Evolutionary conservation across 352 stramenopile species (phyloP).

Genomic region (Phytopythium helicoides): DNA sequence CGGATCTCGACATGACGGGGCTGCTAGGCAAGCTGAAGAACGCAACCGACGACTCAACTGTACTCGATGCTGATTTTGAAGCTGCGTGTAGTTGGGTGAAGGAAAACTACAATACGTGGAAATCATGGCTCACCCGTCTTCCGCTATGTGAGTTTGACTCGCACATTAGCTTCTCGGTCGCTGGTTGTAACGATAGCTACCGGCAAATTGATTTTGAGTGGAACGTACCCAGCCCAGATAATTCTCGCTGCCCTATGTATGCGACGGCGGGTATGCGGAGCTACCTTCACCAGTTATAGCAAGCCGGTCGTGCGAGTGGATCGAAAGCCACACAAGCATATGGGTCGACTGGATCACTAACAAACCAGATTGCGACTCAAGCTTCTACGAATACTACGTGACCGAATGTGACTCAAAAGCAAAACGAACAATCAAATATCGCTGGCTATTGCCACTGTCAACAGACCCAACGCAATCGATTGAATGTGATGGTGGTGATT

Average conservation of each 20-base stretch:
- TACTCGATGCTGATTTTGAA: slow-evolving; percentile 31
- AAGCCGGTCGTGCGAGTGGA: slow-evolving; percentile 49
- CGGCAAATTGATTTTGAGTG: slow-evolving; percentile 36
- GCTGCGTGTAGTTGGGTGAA: slow-evolving; percentile 52
- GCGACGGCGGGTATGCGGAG: slow-evolving; percentile 28
- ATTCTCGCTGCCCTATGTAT: slow-evolving; percentile 37
- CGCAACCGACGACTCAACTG: slow-evolving; percentile 2
- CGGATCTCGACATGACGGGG: slow-evolving; percentile 37
- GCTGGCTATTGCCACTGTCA: slow-evolving; percentile 29
- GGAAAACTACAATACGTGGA: slow-evolving; percentile 48
- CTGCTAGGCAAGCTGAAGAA: slow-evolving; percentile 25
- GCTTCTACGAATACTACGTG: slow-evolving; percentile 40
- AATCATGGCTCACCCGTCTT: slow-evolving; percentile 38
- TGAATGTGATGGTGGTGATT: slow-evolving; percentile 26
- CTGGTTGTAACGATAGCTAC: slow-evolving; percentile 20
- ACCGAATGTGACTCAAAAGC: slow-evolving; percentile 25
- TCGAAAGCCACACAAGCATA: slow-evolving; percentile 12
- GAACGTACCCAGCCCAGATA: slow-evolving; percentile 29
- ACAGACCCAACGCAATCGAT: slow-evolving; percentile 13
- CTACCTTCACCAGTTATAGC: slow-evolving; percentile 25
- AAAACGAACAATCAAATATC: slow-evolving; percentile 25
- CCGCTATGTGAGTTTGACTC: slow-evolving; percentile 30
- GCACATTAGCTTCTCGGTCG: slow-evolving; percentile 23
- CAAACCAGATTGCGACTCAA: slow-evolving; percentile 33
- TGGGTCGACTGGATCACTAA: slow-evolving; percentile 35